Evolutionary conservation across 805 yeast genomes (phyloP), one percentile per base, ranked within the genome.

Genomic region (Candida fluviatilis): DNA sequence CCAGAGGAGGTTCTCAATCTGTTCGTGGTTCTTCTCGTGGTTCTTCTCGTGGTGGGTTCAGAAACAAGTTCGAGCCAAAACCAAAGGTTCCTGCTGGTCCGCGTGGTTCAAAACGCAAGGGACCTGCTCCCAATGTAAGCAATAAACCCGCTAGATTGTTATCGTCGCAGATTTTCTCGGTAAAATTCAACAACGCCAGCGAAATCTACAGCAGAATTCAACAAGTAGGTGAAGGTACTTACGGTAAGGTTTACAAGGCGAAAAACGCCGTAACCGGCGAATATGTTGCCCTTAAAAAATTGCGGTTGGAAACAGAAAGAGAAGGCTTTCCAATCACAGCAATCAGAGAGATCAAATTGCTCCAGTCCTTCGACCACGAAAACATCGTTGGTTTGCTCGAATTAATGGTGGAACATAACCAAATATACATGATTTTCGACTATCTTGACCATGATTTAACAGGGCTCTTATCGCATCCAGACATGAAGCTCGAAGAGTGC

Each of bases 191-290:
- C 2, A 51, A 63, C 21, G 41, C 57, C 5, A 49, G 58, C 1
- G 71, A 71, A 10, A 55, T 75, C 2, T 88, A 84, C 57, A 82
- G 82, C 46, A 69, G 90, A 38, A 77, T 86, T 1, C 73, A 77
- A 29, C 98, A 93, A 55, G 98, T 93, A 4, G 99, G 99, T n/a
- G 98, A 93, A 62, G 99, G 99, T 7, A 93, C 98, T 0, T 93
- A 93, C 58, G 99, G 99, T 14, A 89, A 87, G 57, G 99, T 93
- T 15, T 89, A 84, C 65, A 88, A 89, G 55, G 96, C 96, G 0
- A 70, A 68, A 35, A 89, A 93, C 56, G 62, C 64, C 12, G 65
- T 76, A 4, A 86, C 96, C 0, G 72, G 76, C 2, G 79, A 76
- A 41, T 64, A 74, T 47, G 93, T 89, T n/a, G 99, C 99, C 1